phyloP scores from a whole-genome alignment of 2,329 filamentous ascomycete genomes.

The Akanthomyces uredinophilus region DNA sequence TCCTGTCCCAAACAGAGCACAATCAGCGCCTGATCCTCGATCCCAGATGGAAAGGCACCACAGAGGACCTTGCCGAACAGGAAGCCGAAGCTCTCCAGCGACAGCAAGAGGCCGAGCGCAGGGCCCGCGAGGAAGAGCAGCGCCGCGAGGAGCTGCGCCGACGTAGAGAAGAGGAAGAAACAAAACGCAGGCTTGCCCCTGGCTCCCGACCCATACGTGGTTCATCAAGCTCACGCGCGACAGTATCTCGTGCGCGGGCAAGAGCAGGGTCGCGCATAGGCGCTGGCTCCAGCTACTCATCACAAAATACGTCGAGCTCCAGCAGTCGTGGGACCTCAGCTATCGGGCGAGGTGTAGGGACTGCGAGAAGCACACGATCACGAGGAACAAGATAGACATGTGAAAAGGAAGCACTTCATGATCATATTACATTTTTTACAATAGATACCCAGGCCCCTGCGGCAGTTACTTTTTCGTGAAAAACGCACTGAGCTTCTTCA shows the following conservation, averaged over 20 bases:
- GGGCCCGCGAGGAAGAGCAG: slow-evolving; percentile 72
- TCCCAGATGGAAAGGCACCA: slow-evolving; percentile 83
- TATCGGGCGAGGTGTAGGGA: slow-evolving; percentile 31
- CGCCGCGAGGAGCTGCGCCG: slow-evolving; percentile 65
- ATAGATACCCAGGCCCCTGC: slow-evolving; percentile 14
- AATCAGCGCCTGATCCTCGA: slow-evolving; percentile 90
- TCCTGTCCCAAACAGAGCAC: slow-evolving; percentile 94
- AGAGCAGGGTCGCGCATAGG: slow-evolving; percentile 20
- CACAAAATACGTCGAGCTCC: slow-evolving; percentile 24
- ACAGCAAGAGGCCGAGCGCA: slow-evolving; percentile 72
- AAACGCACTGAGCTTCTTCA: slow-evolving; percentile 96
- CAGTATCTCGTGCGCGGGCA: slow-evolving; percentile 25
- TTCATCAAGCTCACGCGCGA: slow-evolving; percentile 25
- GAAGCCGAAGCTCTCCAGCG: slow-evolving; percentile 72
- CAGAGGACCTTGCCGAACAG: slow-evolving; percentile 77
- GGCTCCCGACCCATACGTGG: slow-evolving; percentile 27
- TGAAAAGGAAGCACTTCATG: neutral
- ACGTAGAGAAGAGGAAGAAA: slow-evolving; percentile 58
- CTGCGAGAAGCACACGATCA: slow-evolving; percentile 27
- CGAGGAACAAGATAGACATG: slow-evolving; percentile 26
- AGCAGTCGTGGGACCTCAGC: slow-evolving; percentile 31
- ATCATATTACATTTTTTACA: slow-evolving; percentile 13
- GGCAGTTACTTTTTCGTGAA: slow-evolving; percentile 64
- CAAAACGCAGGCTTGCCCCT: slow-evolving; percentile 28
- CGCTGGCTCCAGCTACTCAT: slow-evolving; percentile 23